Evolutionary conservation across 2,329 filamentous ascomycete genomes (phyloP), one percentile per base, ranked within the genome.

Genomic region (Hymenoscyphus scutula): DNA sequence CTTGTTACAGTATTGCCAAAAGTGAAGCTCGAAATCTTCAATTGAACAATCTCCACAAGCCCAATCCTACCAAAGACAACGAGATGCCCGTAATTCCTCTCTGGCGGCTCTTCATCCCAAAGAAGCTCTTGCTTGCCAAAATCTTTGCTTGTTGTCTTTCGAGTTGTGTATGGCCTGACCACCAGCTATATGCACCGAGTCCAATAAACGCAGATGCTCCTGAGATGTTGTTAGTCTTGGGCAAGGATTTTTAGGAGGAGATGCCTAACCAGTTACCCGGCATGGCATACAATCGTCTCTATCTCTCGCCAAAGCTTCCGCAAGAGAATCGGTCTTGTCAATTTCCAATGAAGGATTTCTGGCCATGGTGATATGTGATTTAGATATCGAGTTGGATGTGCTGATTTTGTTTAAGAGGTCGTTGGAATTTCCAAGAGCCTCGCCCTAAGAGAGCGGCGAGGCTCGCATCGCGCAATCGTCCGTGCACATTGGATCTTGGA

Each of bases 141-240:
- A 93, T 91, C 64, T 78, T 76, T n/a, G 81, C 79, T 64, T 83
- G 81, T 74, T 91, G 88, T 69, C 82, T 80, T 69, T 86, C 82
- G 32, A 95, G 83, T 75, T 93, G 89, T 58, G 80, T 79, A 76
- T 87, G 89, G 62, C 91, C 91, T 2, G 89, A 90, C 65, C 86
- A 80, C 77, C 92, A 93, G 75, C 87, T 92, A 77, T 93, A 95
- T 1, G 82, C 86, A 3, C 87, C 90, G 17, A 94, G 84, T 1
- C 89, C 89, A 61, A 91, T 79, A 67, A 95, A 92, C 0, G 90
- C 89, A 45, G 86, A 82, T 71, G 89, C 88, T 53, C 90, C 90
- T 93, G 69, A 56, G 62, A 13, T 25, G 41, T 55, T 54, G 15
- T 68, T 48, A 60, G 59, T 55, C 59, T 56, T 17, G 45, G 13